A percentile compares a stretch with the other conserved stretches of the same genome.
These are phyloP conservation scores for Sporothrix protearum DNA, from an alignment of 2,329 filamentous ascomycete genomes.

Conservation along the genomic window DNA sequence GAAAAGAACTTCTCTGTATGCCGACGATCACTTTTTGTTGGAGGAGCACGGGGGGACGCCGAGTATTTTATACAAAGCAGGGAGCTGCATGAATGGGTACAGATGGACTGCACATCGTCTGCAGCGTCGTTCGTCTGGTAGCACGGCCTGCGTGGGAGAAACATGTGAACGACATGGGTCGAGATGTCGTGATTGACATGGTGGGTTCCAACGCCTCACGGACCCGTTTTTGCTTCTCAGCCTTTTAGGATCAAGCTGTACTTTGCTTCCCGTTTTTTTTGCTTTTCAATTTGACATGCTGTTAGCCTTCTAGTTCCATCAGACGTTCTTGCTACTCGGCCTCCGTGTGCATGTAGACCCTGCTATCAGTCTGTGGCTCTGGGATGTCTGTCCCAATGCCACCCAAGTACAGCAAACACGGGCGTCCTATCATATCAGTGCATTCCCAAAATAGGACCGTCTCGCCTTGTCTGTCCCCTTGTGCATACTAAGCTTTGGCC, in stretches of 20 bases:
- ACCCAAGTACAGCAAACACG: not conserved
- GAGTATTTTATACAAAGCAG: not conserved
- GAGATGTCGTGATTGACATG: slow-evolving; percentile 1
- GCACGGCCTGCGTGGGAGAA: not conserved
- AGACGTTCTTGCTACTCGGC: not conserved
- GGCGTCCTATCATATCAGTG: not conserved
- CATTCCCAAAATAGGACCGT: not conserved
- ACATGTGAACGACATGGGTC: not conserved
- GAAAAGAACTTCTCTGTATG: not conserved
- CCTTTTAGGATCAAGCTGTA: not conserved
- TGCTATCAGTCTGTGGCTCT: not conserved
- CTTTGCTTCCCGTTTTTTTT: not conserved
- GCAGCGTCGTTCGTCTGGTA: not conserved
- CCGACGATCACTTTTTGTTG: not conserved
- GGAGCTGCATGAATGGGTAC: not conserved
- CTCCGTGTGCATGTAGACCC: not conserved
- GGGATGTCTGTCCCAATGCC: not conserved
- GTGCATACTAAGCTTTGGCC: not conserved
- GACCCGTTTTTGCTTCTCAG: not conserved
- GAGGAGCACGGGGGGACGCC: not conserved
- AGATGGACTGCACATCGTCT: not conserved
- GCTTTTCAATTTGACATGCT: not conserved
- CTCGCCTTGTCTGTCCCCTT: not conserved
- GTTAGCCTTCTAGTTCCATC: not conserved
- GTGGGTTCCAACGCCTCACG: not conserved